phyloP scores from a whole-genome alignment of 768 basidiomycete genomes.

The Imleria badia region DNA sequence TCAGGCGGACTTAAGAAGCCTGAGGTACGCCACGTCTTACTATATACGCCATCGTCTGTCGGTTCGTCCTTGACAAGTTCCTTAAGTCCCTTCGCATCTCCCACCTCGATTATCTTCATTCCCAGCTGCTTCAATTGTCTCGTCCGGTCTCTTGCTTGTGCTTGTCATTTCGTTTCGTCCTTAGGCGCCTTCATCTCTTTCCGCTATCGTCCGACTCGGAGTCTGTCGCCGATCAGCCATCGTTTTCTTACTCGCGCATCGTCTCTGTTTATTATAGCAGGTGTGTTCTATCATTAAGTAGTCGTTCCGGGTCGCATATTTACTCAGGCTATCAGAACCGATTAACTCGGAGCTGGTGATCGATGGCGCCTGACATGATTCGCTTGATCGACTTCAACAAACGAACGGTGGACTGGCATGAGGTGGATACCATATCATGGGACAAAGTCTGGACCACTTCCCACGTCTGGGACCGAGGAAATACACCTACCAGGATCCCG shows the following conservation, averaged over 20 bases:
- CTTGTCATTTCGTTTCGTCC: not conserved
- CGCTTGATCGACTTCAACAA: constrained; percentile 1
- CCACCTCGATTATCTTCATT: no score
- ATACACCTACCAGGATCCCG: not conserved
- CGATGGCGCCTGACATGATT: not conserved
- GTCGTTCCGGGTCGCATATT: not conserved
- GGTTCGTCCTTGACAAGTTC: no score
- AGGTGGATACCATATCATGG: not conserved
- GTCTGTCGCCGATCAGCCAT: no score
- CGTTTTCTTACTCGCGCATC: no score
- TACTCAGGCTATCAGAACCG: not conserved
- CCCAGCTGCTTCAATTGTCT: no score
- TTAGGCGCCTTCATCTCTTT: not conserved
- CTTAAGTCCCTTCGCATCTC: no score
- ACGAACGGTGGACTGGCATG: not conserved
- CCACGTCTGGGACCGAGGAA: constrained; percentile 7
- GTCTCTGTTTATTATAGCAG: not conserved
- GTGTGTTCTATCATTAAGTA: not conserved
- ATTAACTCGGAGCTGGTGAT: not conserved
- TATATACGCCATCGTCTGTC: no score
- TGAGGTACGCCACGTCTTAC: no score
- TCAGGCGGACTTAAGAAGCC: no score
- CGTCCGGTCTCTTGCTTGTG: not conserved
- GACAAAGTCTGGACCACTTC: constrained; percentile 9
- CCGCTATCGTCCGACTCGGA: no score